Base-by-base conservation (phyloP, 2,329 filamentous ascomycete species). In the Ceratocystis albifundus region DNA sequence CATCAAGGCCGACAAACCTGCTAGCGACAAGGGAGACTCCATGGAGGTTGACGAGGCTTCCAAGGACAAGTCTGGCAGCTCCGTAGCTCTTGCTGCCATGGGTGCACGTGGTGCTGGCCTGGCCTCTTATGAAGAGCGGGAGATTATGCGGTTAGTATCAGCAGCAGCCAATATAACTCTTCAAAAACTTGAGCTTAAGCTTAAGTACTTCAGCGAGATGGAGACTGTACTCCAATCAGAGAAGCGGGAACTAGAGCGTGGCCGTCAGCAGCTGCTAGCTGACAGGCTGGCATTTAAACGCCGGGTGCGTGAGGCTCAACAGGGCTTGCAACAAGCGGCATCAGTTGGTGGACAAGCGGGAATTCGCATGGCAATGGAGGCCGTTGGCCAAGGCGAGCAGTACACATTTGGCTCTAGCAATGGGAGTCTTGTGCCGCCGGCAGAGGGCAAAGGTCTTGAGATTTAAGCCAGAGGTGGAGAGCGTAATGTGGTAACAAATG, bases 181-280 rank as follows among this genome's bases (percentile, higher is more conserved):
- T 44, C 88, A 96, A 74, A 99, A 99, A 77, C 86, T 97, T 69
- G 91, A 97, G 76, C 80, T 97, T 71, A 99, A 99, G 77, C 82
- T 99, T 68, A 87, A 90, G 73, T 96, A 97, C 75, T 99, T 99
- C 77, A 88, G 89, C 72, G 94, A 99, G 75, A 92, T 99, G 83
- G 94, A 99, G 76, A 83, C 89, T 20, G 87, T 96, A 57, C 81
- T 99, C 63, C 89, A 95, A 71, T 90, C 92, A 4, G 94, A 99
- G 78, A 87, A 93, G 68, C 85, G 92, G 68, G 94, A 99, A 76
- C 81, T 99, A 25, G 94, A 99, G 76, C 85, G 92, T 67, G 90
- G 89, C 50, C 86, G 93, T 36, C 92, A 97, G 75, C 89, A 96
- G 75, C 82, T 99, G 20, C 96, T 97, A 80, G 80, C 97, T 46